A percentile compares a stretch with the other conserved stretches of the same genome.
Conservation (phyloP, 2,329 filamentous ascomycete genomes). For the Hypoxylon sp. region DNA sequence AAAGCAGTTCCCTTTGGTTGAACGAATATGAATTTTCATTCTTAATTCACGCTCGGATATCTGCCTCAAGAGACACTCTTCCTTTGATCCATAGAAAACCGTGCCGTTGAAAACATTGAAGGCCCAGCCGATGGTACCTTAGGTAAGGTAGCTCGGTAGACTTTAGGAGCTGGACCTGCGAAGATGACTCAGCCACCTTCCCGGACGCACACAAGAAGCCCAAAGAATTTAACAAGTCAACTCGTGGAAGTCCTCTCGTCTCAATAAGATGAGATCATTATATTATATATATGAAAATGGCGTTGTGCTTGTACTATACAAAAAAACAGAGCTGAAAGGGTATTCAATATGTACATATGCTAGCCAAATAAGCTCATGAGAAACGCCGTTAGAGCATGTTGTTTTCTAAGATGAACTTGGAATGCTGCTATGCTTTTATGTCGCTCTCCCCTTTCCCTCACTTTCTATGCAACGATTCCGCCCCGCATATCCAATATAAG, state of each 20-base stretch:
- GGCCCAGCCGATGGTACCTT: no score
- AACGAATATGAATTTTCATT: no score
- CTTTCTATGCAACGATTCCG: no score
- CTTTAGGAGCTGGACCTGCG: no score
- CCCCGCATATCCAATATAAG: background rate
- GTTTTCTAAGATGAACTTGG: background rate
- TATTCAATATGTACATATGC: slow-evolving; percentile 10
- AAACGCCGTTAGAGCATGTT: slow-evolving; percentile 17
- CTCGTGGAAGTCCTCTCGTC: background rate
- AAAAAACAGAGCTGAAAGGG: slow-evolving; percentile 36
- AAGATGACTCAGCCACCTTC: background rate
- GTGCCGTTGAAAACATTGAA: no score
- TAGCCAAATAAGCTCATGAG: background rate
- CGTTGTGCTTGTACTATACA: slow-evolving; percentile 21
- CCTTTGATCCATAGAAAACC: no score
- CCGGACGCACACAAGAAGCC: background rate
- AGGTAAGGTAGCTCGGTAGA: no score
- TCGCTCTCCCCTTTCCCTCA: background rate
- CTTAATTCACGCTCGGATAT: no score
- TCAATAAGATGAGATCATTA: background rate
- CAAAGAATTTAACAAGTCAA: background rate
- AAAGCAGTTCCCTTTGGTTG: background rate
- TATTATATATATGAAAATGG: slow-evolving; percentile 4
- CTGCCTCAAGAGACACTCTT: no score
- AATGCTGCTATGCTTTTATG: background rate